These are phyloP conservation scores for Penicillium angulare DNA, from an alignment of 495 filamentous ascomycete species.

Conservation along the genomic window DNA sequence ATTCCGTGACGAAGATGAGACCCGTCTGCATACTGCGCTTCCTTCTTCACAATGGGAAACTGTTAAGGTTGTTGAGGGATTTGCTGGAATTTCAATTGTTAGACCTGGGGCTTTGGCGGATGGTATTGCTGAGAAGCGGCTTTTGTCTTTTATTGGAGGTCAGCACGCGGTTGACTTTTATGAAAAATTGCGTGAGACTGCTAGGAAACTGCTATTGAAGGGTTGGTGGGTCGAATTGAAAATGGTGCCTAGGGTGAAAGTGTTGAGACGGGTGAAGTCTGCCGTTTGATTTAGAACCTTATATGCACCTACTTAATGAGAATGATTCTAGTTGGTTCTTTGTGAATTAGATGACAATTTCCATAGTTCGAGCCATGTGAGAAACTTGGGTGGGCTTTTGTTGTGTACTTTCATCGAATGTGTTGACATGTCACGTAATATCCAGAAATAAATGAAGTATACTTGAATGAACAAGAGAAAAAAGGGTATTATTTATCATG, in stretches of 20 bases:
- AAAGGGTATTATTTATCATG: slow-evolving; percentile 27
- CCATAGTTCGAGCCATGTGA: too few species aligned
- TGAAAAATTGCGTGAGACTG: slow-evolving; percentile 19
- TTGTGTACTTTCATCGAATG: too few species aligned
- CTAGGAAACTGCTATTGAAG: slow-evolving; percentile 21
- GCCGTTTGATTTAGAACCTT: too few species aligned
- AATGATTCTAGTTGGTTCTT: too few species aligned
- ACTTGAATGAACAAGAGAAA: slow-evolving; percentile 10
- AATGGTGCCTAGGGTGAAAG: slow-evolving; percentile 39
- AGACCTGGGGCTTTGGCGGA: slow-evolving; percentile 47
- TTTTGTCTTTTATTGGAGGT: slow-evolving; percentile 25
- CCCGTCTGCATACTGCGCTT: slow-evolving; percentile 7
- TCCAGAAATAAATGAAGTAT: slow-evolving; percentile 12
- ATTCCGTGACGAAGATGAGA: slow-evolving; percentile 19
- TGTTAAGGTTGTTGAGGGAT: slow-evolving; percentile 66
- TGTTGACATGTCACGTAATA: slow-evolving; percentile 4
- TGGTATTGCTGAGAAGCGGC: slow-evolving; percentile 29
- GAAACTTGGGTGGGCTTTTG: too few species aligned
- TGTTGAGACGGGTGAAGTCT: slow-evolving; percentile 25
- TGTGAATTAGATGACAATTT: too few species aligned
- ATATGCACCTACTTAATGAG: too few species aligned
- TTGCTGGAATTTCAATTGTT: slow-evolving; percentile 65
- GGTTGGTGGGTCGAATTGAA: slow-evolving; percentile 47
- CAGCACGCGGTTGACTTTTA: slow-evolving; percentile 20
- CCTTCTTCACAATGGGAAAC: slow-evolving; percentile 60